Conservation (phyloP, 2,329 filamentous ascomycete genomes). For the Nothopassalora personata region DNA sequence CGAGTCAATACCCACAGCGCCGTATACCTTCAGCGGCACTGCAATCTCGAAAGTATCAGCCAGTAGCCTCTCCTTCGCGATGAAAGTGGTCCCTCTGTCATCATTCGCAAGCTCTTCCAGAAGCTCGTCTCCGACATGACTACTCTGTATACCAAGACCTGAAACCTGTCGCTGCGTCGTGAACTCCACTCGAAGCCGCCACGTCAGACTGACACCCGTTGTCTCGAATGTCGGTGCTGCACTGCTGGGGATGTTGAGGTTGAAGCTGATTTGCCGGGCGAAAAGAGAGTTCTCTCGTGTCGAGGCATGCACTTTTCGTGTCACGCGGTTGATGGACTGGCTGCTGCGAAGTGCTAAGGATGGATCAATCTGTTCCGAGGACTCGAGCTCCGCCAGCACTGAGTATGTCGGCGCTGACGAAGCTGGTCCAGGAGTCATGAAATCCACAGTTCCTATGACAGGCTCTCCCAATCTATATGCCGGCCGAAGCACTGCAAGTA, state of each 20-base stretch:
- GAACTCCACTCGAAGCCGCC: conserved; percentile 88
- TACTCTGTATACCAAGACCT: conserved; percentile 16
- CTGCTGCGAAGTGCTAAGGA: conserved; percentile 77
- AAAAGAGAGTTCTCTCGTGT: conserved; percentile 79
- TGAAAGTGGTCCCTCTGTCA: conserved; percentile 31
- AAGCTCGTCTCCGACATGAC: conserved; percentile 52
- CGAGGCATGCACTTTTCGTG: conserved; percentile 71
- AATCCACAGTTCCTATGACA: conserved; percentile 78
- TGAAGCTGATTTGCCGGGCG: conserved; percentile 72
- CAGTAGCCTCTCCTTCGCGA: conserved; percentile 32
- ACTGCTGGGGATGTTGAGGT: conserved; percentile 71
- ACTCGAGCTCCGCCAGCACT: conserved; percentile 78
- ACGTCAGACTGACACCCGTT: conserved; percentile 77
- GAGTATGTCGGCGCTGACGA: conserved; percentile 69
- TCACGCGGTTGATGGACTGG: conserved; percentile 80
- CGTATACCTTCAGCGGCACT: conserved; percentile 35
- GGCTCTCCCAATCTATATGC: conserved; percentile 86
- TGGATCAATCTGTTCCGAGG: conserved; percentile 74
- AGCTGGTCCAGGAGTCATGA: conserved; percentile 44
- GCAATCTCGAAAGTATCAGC: conserved; percentile 35
- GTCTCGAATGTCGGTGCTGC: conserved; percentile 92
- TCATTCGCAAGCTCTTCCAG: conserved; percentile 33
- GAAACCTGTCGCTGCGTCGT: conserved; percentile 52
- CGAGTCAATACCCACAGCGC: conserved; percentile 24
- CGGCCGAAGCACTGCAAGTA: conserved; percentile 81